A percentile compares a stretch with the other conserved stretches of the same genome.
Evolutionary conservation across 2,329 filamentous ascomycete genomes (phyloP).

Genomic region (Calonectria henricotiae): DNA sequence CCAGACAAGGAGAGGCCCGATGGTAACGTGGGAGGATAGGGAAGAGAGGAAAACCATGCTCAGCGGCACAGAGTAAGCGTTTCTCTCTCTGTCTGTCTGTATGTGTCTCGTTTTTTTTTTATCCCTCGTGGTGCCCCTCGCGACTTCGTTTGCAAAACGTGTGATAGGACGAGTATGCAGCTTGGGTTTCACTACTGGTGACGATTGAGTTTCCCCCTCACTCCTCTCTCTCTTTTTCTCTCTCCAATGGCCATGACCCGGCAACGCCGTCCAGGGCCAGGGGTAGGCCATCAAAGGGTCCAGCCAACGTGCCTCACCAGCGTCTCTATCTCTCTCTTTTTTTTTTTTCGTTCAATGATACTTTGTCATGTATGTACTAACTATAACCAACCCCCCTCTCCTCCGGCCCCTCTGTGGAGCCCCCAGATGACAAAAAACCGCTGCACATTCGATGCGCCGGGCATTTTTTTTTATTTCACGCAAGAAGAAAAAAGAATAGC

Average conservation of each 20-base stretch:
- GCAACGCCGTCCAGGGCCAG: constrained; percentile 25
- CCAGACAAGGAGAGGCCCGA: constrained; percentile 3
- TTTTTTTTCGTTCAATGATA: not conserved
- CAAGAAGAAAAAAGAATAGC: constrained; percentile 20
- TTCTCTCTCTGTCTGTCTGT: not conserved
- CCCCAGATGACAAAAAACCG: constrained; percentile 21
- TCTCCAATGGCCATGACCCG: constrained; percentile 1
- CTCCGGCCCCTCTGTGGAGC: constrained; percentile 25
- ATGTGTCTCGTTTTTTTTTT: not conserved
- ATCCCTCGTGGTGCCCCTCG: constrained; percentile 1
- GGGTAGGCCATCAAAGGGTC: not conserved
- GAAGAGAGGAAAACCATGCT: not conserved
- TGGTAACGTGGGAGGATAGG: constrained; percentile 1
- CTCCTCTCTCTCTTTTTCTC: not conserved
- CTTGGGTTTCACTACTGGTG: constrained; percentile 12
- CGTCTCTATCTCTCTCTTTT: constrained; percentile 1
- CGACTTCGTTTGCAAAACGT: constrained; percentile 10
- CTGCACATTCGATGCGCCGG: constrained; percentile 32
- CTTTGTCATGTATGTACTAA: too few relatives aligned
- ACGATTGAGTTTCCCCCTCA: not conserved
- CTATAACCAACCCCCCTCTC: not conserved
- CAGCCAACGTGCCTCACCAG: constrained; percentile 22
- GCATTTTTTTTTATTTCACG: constrained; percentile 30
- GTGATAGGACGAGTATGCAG: constrained; percentile 24
- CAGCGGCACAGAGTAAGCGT: not conserved